Evolutionary conservation across 1,139 yeast genomes (phyloP).

Genomic region (Diutina pseudorugosa): DNA sequence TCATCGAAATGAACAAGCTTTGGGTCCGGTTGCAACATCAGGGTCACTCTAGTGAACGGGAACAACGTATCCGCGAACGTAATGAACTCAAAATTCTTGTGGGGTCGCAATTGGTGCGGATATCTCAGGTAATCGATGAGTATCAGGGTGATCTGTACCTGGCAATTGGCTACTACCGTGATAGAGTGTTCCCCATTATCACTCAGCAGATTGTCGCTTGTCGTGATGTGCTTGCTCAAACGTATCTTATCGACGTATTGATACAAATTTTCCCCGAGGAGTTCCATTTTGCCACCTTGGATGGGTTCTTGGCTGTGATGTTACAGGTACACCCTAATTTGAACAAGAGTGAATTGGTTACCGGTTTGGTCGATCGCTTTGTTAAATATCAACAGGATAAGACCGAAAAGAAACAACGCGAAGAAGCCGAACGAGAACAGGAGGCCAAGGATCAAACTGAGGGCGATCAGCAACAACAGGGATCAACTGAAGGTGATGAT

Average conservation of each 20-base stretch:
- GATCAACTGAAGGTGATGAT: constrained; percentile 4
- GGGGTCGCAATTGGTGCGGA: constrained; percentile 82
- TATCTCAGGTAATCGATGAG: constrained; percentile 77
- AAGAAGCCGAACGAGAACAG: background rate
- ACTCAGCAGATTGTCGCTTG: constrained; percentile 91
- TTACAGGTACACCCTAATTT: constrained; percentile 56
- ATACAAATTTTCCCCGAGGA: constrained; percentile 93
- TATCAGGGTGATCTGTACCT: constrained; percentile 21
- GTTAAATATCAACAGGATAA: constrained; percentile 40
- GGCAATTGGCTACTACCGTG: constrained; percentile 39
- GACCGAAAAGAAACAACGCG: constrained; percentile 12
- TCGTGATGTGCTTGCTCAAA: constrained; percentile 84
- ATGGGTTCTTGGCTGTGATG: constrained; percentile 53
- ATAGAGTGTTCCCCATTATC: constrained; percentile 61
- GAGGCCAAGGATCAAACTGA: background rate
- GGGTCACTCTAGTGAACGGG: constrained; percentile 81
- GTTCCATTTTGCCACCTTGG: constrained; percentile 70
- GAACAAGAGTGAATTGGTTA: constrained; percentile 45
- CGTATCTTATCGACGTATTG: constrained; percentile 76
- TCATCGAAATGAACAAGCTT: constrained; percentile 92
- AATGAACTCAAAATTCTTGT: constrained; percentile 84
- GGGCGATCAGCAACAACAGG: background rate
- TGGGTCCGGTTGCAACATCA: constrained; percentile 97
- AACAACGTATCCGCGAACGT: constrained; percentile 64
- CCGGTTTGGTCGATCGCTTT: constrained; percentile 63